phyloP scores from a whole-genome alignment of 805 yeast genomes.

The Scheffersomyces stipitis region DNA sequence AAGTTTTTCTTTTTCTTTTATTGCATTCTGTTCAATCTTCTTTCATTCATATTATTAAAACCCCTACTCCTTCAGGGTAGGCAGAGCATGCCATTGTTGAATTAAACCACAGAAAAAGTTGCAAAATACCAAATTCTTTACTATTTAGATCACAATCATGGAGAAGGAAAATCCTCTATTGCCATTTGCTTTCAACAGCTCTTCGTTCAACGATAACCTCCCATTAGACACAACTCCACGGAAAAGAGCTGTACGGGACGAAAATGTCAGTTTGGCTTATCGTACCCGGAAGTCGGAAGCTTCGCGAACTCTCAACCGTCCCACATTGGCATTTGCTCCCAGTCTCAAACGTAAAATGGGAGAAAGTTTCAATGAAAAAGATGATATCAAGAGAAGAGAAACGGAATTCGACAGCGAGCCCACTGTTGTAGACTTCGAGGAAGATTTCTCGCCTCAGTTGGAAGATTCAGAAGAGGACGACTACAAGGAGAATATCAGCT shows the following conservation, averaged over 20 bases:
- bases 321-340: constrained; percentile 23
- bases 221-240: constrained; percentile 42
- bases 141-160: constrained; percentile 14
- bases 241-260: constrained; percentile 38
- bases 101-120: too few species aligned
- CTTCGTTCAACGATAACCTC: constrained; percentile 25
- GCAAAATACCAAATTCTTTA: too few species aligned
- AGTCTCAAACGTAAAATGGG: constrained; percentile 43
- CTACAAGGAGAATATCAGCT: neutral
- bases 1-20: too few species aligned
- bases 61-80: too few species aligned
- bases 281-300: constrained; percentile 33
- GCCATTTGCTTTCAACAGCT: constrained; percentile 50
- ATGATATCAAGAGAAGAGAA: constrained; percentile 37
- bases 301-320: constrained; percentile 15
- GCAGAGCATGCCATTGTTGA: too few species aligned
- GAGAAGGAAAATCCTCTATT: constrained; percentile 39
- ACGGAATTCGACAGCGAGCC: constrained; percentile 16
- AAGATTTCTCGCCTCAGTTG: too few species aligned
- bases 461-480: constrained; percentile 8
- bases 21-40: too few species aligned
- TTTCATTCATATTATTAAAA: too few species aligned
- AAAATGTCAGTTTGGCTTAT: constrained; percentile 45
- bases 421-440: constrained; percentile 8
- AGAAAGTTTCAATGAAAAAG: constrained; percentile 42